phyloP scores from a whole-genome alignment of 805 yeast species.

The Teunomyces stri region DNA sequence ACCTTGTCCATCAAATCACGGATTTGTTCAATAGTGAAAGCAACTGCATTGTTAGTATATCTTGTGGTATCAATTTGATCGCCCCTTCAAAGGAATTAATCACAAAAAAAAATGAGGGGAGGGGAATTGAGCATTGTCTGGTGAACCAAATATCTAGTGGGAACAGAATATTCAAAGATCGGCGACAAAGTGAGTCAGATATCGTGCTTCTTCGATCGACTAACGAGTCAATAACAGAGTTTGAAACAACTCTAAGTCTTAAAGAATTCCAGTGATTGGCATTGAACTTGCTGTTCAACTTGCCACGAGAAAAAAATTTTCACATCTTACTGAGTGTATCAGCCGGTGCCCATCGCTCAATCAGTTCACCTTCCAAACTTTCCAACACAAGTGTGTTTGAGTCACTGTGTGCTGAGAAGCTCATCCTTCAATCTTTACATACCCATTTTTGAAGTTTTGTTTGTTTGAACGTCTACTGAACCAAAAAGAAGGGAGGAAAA shows the following conservation, averaged over 20 bases:
- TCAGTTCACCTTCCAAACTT: background rate
- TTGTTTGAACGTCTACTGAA: conserved; percentile 20
- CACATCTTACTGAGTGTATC: background rate
- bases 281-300: background rate
- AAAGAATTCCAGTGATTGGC: background rate
- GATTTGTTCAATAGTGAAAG: conserved; percentile 73
- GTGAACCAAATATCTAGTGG: no score
- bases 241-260: background rate
- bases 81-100: background rate
- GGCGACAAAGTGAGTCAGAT: no score
- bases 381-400: background rate
- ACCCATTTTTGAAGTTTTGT: conserved; percentile 34
- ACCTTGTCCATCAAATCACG: conserved; percentile 99
- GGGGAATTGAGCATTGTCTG: background rate
- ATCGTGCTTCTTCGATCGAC: no score
- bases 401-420: background rate
- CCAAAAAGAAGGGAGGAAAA: conserved; percentile 19
- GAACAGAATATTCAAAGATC: no score
- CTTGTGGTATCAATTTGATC: background rate
- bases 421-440: conserved; percentile 16
- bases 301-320: conserved; percentile 2
- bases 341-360: background rate
- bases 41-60: conserved; percentile 39
- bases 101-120: background rate
- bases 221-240: no score